These are phyloP conservation scores for Farysia itapuensis DNA, from an alignment of 1,284 basidiomycete species.

Conservation along the genomic window DNA sequence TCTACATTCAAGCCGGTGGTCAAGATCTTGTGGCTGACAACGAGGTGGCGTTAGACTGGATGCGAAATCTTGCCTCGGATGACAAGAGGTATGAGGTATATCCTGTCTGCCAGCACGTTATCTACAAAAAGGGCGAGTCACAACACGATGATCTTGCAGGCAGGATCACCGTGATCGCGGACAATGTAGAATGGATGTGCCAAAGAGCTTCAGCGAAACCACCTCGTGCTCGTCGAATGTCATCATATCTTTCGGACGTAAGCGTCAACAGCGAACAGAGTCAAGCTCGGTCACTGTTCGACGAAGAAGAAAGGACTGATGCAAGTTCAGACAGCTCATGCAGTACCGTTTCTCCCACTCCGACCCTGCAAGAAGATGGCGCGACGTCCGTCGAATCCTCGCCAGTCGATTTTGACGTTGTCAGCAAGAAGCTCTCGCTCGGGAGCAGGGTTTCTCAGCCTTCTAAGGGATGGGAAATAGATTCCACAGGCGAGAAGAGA, in stretches of 20 bases:
- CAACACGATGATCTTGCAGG: slow-evolving; percentile 55
- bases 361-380: background rate
- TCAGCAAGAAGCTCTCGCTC: background rate
- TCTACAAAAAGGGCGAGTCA: slow-evolving; percentile 57
- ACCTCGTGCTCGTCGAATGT: slow-evolving; percentile 7
- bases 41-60: slow-evolving; percentile 25
- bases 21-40: slow-evolving; percentile 49
- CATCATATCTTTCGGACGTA: slow-evolving; percentile 19
- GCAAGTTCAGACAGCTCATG: slow-evolving; percentile 7
- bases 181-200: slow-evolving; percentile 57
- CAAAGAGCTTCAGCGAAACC: slow-evolving; percentile 28
- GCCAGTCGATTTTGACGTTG: background rate
- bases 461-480: slow-evolving; percentile 10
- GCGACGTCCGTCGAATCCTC: background rate
- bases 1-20: slow-evolving; percentile 51
- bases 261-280: slow-evolving; percentile 19
- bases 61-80: slow-evolving; percentile 19
- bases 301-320: slow-evolving; percentile 2
- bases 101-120: slow-evolving; percentile 56
- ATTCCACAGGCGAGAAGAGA: slow-evolving; percentile 9
- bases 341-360: slow-evolving; percentile 10
- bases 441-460: background rate
- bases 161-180: slow-evolving; percentile 49
- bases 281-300: slow-evolving; percentile 13
- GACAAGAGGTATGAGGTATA: slow-evolving; percentile 50